Evolutionary conservation across 1,284 basidiomycete genomes (phyloP).

Genomic region (Melampsora larici-populina): DNA sequence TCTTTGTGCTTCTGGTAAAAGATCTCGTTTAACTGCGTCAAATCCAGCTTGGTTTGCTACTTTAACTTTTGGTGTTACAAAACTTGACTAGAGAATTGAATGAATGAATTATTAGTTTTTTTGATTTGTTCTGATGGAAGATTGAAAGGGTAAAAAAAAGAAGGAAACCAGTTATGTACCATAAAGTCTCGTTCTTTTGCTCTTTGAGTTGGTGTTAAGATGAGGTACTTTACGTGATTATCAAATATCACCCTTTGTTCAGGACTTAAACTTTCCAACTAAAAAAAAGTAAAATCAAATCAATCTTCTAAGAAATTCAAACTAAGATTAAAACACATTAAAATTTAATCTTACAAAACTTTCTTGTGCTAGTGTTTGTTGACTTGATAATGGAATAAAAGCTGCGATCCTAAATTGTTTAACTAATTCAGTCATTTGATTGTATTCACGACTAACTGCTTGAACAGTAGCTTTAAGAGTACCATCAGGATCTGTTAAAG

Average conservation of each 20-base stretch:
- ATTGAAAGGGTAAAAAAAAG: no score
- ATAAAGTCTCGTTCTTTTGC: conserved; percentile 19
- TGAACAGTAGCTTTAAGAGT: background rate
- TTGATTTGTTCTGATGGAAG: no score
- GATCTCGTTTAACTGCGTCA: conserved; percentile 19
- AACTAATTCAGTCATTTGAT: background rate
- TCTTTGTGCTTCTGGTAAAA: conserved; percentile 28
- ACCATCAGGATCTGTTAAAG: background rate
- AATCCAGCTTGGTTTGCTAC: conserved; percentile 37
- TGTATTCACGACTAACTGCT: background rate
- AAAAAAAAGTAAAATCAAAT: background rate
- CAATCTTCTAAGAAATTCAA: no score
- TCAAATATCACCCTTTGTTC: conserved; percentile 37
- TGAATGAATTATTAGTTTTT: no score
- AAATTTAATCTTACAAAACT: conserved; percentile 8
- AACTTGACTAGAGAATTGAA: conserved; percentile 6
- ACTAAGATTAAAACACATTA: no score
- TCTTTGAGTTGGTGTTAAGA: conserved; percentile 10
- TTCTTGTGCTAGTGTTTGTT: background rate
- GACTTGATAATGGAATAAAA: background rate
- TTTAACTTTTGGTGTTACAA: conserved; percentile 13
- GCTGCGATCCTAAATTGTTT: background rate
- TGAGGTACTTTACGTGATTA: conserved; percentile 12
- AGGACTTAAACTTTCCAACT: conserved; percentile 32
- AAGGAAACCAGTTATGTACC: background rate